These are phyloP conservation scores for Mucor lusitanicus DNA, from an alignment of 371 early-diverging fungal genomes.

Conservation along the genomic window DNA sequence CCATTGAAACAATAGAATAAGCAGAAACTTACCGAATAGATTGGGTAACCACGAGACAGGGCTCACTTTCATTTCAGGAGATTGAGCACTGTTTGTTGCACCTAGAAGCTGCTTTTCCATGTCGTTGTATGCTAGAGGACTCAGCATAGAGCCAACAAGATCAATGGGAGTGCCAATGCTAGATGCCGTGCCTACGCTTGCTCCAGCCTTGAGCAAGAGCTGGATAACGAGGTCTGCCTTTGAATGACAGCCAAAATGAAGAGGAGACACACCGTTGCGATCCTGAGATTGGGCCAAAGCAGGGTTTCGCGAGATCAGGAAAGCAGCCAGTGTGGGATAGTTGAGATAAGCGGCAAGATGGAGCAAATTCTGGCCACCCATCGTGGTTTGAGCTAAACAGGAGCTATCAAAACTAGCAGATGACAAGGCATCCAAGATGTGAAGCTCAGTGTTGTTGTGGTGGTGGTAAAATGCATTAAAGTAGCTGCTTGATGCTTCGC, in stretches of 20 bases:
- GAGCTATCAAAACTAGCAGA: neutral
- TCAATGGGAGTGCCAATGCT: slow-evolving; percentile 5
- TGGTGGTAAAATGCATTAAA: neutral
- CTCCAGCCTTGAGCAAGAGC: slow-evolving; percentile 1
- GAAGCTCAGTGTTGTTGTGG: slow-evolving; percentile 1
- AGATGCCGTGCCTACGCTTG: neutral
- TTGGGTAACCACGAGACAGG: neutral
- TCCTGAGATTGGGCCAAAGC: slow-evolving; percentile 10
- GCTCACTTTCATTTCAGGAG: neutral
- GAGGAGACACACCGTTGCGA: slow-evolving; percentile 22
- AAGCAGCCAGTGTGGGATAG: neutral
- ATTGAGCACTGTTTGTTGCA: neutral
- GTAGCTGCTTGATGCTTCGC: neutral
- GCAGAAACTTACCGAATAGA: neutral
- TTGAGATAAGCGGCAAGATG: slow-evolving; percentile 20
- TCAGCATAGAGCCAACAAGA: neutral
- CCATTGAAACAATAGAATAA: neutral
- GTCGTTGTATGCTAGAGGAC: neutral
- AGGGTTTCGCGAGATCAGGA: neutral
- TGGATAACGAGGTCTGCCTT: neutral
- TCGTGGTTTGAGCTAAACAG: neutral
- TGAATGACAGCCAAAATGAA: slow-evolving; percentile 15
- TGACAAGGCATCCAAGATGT: neutral
- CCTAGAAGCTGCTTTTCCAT: neutral
- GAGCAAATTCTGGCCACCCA: slow-evolving; percentile 18